phyloP scores from a whole-genome alignment of 2,329 filamentous ascomycete genomes.

The Alternaria tenuissima region DNA sequence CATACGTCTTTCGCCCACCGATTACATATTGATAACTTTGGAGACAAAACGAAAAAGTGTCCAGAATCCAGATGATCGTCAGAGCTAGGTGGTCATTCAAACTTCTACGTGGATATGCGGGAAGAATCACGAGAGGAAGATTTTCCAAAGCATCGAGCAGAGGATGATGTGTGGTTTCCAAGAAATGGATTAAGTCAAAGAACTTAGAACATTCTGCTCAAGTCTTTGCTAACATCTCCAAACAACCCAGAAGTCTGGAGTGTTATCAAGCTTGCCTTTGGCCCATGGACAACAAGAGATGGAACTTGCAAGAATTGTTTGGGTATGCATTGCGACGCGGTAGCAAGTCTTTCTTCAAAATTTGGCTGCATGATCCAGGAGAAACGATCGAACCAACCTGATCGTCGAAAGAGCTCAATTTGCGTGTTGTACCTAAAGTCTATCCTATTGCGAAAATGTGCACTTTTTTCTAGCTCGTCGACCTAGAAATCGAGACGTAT shows the following conservation, averaged over 20 bases:
- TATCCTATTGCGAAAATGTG: neutral
- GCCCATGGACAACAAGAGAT: too few species aligned
- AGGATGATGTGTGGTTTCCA: neutral
- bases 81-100: neutral
- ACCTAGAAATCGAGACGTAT: neutral
- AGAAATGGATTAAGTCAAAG: neutral
- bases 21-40: neutral
- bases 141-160: neutral
- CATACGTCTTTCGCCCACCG: conserved; percentile 7
- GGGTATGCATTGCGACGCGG: too few species aligned
- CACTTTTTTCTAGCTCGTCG: neutral
- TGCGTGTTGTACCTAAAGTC: neutral
- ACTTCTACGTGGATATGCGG: neutral
- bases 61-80: neutral
- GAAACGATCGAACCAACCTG: neutral
- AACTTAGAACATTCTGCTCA: neutral
- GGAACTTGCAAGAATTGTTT: too few species aligned
- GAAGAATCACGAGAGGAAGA: neutral
- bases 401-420: neutral
- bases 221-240: too few species aligned
- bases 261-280: too few species aligned
- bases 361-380: neutral
- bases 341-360: neutral
- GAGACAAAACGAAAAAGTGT: neutral
- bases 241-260: too few species aligned